These are phyloP conservation scores for Termitomyces sp. DNA, from an alignment of 768 basidiomycete genomes.

Conservation along the genomic window DNA sequence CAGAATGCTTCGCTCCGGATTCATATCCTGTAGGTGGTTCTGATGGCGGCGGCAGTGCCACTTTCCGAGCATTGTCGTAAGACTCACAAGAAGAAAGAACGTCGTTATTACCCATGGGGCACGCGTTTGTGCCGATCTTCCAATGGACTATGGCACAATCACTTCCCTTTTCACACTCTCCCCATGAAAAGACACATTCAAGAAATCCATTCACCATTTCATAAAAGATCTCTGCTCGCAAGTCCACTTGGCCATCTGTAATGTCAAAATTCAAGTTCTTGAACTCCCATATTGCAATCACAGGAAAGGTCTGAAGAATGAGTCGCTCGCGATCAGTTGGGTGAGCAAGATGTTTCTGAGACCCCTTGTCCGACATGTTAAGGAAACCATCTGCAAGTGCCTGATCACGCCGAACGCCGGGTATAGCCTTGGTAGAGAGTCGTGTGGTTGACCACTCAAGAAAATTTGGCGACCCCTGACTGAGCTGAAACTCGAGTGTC, in stretches of 20 bases:
- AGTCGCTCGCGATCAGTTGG: background rate
- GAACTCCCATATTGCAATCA: background rate
- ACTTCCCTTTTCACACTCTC: background rate
- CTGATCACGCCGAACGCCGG: background rate
- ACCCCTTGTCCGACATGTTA: background rate
- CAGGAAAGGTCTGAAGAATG: background rate
- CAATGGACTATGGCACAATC: background rate
- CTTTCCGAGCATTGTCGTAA: background rate
- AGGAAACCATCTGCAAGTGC: conserved; percentile 3
- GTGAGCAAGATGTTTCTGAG: background rate
- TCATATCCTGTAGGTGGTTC: background rate
- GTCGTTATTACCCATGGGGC: background rate
- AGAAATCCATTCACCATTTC: background rate
- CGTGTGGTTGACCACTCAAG: background rate
- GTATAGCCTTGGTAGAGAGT: background rate
- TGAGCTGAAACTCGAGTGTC: background rate
- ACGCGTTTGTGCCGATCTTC: background rate
- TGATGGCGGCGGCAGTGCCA: background rate
- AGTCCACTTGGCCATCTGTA: background rate
- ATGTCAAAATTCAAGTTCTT: conserved; percentile 1
- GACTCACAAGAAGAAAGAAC: background rate
- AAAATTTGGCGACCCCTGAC: background rate
- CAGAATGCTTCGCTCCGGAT: background rate
- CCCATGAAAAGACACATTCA: background rate
- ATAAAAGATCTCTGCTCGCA: background rate